phyloP scores from a whole-genome alignment of 1,139 yeast species.

The Suhomyces wounanorum region DNA sequence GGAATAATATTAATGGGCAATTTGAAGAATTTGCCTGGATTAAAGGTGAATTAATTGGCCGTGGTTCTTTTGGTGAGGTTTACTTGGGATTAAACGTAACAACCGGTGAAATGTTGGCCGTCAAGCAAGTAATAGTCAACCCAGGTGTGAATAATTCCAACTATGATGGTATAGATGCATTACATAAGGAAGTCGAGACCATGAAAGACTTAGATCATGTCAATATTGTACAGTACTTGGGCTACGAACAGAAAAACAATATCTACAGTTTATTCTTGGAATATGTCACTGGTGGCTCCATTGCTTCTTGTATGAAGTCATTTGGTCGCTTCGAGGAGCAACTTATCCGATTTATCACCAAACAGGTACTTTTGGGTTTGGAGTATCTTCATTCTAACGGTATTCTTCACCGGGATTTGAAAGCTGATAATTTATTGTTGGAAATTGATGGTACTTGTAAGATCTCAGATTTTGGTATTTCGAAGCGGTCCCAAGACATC shows the following conservation, averaged over 20 bases:
- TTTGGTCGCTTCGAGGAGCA: constrained; percentile 86
- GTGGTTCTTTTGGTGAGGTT: constrained; percentile 97
- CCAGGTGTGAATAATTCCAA: constrained; percentile 22
- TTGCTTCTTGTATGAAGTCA: constrained; percentile 79
- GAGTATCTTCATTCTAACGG: constrained; percentile 85
- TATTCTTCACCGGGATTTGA: constrained; percentile 90
- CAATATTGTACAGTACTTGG: constrained; percentile 93
- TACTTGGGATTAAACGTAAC: constrained; percentile 91
- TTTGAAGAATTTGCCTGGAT: constrained; percentile 94
- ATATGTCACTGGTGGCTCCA: constrained; percentile 97
- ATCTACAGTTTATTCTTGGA: constrained; percentile 87
- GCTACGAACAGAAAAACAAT: constrained; percentile 77
- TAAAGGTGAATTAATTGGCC: constrained; percentile 94
- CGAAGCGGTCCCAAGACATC: constrained; percentile 82
- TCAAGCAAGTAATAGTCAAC: constrained; percentile 86
- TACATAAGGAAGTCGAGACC: constrained; percentile 89
- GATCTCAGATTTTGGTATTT: constrained; percentile 95
- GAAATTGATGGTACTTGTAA: constrained; percentile 95
- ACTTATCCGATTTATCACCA: constrained; percentile 69
- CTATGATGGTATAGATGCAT: constrained; percentile 72
- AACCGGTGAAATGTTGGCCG: constrained; percentile 98
- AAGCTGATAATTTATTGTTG: constrained; percentile 87
- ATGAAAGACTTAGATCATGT: constrained; percentile 92
- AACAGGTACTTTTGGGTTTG: constrained; percentile 81
- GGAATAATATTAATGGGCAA: constrained; percentile 62